A percentile compares a stretch with the other conserved stretches of the same genome.
phyloP scores from a whole-genome alignment of 768 basidiomycete species.

The Agaricus bisporus region DNA sequence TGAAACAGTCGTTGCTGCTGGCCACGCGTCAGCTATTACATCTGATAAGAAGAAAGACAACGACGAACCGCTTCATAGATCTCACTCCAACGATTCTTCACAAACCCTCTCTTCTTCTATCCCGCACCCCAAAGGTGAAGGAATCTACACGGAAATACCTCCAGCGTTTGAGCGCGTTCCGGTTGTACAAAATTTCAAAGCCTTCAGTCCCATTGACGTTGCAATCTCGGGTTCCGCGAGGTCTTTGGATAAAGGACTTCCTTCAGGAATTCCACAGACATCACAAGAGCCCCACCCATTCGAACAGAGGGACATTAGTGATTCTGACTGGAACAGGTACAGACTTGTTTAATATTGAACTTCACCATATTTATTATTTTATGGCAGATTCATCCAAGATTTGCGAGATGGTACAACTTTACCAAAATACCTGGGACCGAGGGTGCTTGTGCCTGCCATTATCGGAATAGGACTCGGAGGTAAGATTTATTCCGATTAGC shows the following conservation, averaged over 20 bases:
- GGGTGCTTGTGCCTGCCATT: background rate
- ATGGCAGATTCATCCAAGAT: conserved; percentile 1
- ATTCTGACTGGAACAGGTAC: conserved; percentile 7
- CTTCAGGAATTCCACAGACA: background rate
- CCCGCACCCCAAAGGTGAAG: background rate
- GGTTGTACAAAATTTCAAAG: background rate
- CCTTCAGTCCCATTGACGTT: background rate
- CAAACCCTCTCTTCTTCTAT: background rate
- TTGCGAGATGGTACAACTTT: conserved; percentile 1
- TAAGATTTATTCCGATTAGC: background rate
- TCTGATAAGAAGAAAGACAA: background rate
- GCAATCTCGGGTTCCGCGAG: background rate
- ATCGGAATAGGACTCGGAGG: conserved; percentile 1
- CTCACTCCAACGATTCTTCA: background rate
- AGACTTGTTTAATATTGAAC: background rate
- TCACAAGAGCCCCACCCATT: background rate
- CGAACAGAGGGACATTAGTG: background rate
- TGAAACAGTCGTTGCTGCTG: background rate
- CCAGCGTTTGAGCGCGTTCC: background rate
- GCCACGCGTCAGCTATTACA: background rate
- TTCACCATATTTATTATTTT: background rate
- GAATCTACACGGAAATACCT: background rate
- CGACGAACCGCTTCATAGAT: background rate
- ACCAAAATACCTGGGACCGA: background rate
- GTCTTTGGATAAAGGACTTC: conserved; percentile 7